A percentile compares a stretch with the other conserved stretches of the same genome.
Evolutionary conservation across 352 stramenopile species (phyloP).

Genomic region (Phytophthora gonapodyides): DNA sequence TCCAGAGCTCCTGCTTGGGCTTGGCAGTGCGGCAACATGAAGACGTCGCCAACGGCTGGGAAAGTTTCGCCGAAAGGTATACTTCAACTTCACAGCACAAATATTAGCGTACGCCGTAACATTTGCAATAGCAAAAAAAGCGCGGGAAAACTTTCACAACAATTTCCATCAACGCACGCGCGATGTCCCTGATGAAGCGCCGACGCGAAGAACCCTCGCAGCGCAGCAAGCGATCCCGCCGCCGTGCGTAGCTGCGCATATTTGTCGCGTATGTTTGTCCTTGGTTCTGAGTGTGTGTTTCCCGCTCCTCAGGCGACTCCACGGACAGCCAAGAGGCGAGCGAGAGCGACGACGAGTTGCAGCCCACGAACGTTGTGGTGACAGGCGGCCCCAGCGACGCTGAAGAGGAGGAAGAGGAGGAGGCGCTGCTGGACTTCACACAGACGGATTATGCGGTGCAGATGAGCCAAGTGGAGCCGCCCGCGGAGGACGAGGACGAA

Average conservation of each 20-base stretch:
- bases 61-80: too few species aligned
- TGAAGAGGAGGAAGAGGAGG: slow-evolving; percentile 46
- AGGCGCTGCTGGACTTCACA: slow-evolving; percentile 73
- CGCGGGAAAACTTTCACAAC: too few species aligned
- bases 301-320: slow-evolving; percentile 23
- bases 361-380: slow-evolving; percentile 34
- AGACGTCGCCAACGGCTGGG: too few species aligned
- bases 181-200: slow-evolving; percentile 38
- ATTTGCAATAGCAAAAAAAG: too few species aligned
- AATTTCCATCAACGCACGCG: too few species aligned
- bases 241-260: slow-evolving; percentile 30
- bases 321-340: slow-evolving; percentile 38
- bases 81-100: too few species aligned
- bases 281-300: neutral
- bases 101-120: too few species aligned
- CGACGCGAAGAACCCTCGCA: slow-evolving; percentile 37
- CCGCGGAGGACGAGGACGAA: slow-evolving; percentile 33
- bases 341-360: slow-evolving; percentile 39
- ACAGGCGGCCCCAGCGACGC: slow-evolving; percentile 26
- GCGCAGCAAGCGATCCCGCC: slow-evolving; percentile 40
- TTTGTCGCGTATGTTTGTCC: neutral
- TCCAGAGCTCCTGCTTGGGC: too few species aligned
- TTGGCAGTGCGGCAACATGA: too few species aligned
- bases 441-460: slow-evolving; percentile 75
- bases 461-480: slow-evolving; percentile 45